Evolutionary conservation across 2,329 filamentous ascomycete genomes (phyloP), one percentile per base, ranked within the genome.

Genomic region (Neofusicoccum sp.): DNA sequence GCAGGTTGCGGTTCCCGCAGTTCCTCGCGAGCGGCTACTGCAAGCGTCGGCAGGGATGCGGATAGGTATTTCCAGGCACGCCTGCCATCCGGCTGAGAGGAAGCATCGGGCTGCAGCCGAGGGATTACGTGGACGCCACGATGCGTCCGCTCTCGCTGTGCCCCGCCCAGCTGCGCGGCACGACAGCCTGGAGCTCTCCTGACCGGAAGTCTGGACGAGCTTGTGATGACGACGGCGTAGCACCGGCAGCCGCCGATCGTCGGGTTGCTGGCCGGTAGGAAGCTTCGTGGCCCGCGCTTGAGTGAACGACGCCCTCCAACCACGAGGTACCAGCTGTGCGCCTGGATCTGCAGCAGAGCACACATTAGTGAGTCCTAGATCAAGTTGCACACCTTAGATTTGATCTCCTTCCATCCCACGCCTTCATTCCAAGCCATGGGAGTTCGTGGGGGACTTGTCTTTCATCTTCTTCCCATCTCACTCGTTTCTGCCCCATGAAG

Each of bases 11-110:
- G 11, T 12, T 43, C 38, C 51, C 51, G 51, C 26, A 33, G 24
- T 43, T 56, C 28, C 36, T 56, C 51, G 51, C 51, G 51, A 44
- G 38, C 51, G 28, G 28, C 51, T 56, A 56, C 51, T 56, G 51
- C 51, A 56, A 12, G 26, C n/a, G 28, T 14, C 3, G 31, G 26
- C 51, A 20, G 38, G n/a, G 24, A 43, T 43, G 51, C 33, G 36
- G n/a, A n/a, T n/a, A n/a, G n/a, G n/a, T 12, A 6, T 34, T 30
- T 30, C 51, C 51, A 56, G 49, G 34, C 49, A 31, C 7, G 14
- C 33, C 12, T 7, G 36, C 14, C n/a, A 30, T 8, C 12, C 49
- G 24, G 48, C 4, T n/a, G 33, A 4, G 12, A 47, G 43, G 36
- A 14, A 41, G 12, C 12, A 2, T 8, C 11, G 38, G 9, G 38